Base-by-base conservation (phyloP, 148 eudicot genomes). In the Nyssa sinensis region DNA sequence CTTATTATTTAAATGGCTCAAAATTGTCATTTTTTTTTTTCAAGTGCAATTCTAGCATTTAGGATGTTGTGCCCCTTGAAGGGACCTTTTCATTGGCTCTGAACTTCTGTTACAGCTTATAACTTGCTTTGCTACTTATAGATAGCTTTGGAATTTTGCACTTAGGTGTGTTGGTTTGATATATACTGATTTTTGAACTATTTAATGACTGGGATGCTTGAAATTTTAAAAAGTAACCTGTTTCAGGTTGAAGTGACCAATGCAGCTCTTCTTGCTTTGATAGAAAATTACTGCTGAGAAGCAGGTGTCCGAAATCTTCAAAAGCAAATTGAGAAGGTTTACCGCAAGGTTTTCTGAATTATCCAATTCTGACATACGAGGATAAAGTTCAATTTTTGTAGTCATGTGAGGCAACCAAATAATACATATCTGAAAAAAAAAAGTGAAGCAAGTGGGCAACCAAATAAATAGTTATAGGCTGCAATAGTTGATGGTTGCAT, bases 281-380 rank as follows among this genome's bases (percentile, higher is more conserved):
- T 95, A 67, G 99, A 95, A 80, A 95, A 86, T 86, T 89, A 95
- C 74, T 95, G 99, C 68, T 80, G 99, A 74, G 99, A 95, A 87
- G 96, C 99, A 27, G 99, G 99, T 62, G 99, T 95, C 19, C 88
- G 99, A 5, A 95, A 88, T 84, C 97, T 95, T 80, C 99, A 95
- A 69, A 95, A 95, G 81, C 99, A 95, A 66, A 95, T 95, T 73
- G 99, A 95, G 81, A 95, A 95, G 85, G 93, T 95, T 47, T 95
- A 92, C 71, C 91, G 99, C 78, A 95, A 95, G 98, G 98, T 89
- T 61, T 69, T 31, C 70, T 58, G 29, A n/a, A 33, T 74, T 69
- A 0, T 53, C 41, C 41, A 61, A 28, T 69, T 8, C 19, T 51
- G 33, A n/a, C n/a, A n/a, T n/a, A n/a, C n/a, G n/a, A n/a, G n/a